Base-by-base conservation (phyloP, 805 yeast species). In the Yueomyces sp. region DNA sequence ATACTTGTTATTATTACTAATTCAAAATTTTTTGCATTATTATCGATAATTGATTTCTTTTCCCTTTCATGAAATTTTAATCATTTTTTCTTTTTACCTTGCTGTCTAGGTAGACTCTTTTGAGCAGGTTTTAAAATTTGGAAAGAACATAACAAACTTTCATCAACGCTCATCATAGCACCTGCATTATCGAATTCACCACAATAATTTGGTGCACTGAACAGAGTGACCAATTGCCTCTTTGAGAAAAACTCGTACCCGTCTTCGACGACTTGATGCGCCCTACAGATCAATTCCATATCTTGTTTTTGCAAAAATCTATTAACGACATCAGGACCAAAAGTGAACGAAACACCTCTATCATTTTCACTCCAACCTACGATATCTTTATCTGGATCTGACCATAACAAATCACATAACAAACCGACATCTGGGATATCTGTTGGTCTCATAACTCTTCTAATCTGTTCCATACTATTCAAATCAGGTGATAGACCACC, bases 131-230 rank as follows among this genome's bases (percentile, higher is more conserved):
- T 92, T 64, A 90, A 77, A 58, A 90, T 92, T 66, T 84, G 92
- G 79, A 90, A 90, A 19, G 96, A 88, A 71, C 98, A 90, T 57
- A 90, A 73, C 59, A 90, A 75, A 65, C 90, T 81, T 68, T 92
- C 97, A 65, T 92, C 97, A 45, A 90, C 97, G 58, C 94, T 79
- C 98, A 90, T 90, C 97, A 92, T 92, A 38, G 98, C 98, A 60
- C 97, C 98, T 2, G 97, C 96, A 60, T 90, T 90, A 66, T 90
- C 98, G 62, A 90, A 90, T 66, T 92, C 97, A 57, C 98, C 98
- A 74, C 97, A 92, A 65, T 88, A 88, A 67, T 92, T 92, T 55
- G 98, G 98, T 45, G 98, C 98, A 44, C 92, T 80, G 64, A 90
- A 90, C 53, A 90, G 72, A 32, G 98, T 90, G 41, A 90, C 97